A percentile compares a stretch with the other conserved stretches of the same genome.
These are phyloP conservation scores for Sclerotiophoma versabilis DNA, from an alignment of 2,329 filamentous ascomycete species.

Conservation along the genomic window DNA sequence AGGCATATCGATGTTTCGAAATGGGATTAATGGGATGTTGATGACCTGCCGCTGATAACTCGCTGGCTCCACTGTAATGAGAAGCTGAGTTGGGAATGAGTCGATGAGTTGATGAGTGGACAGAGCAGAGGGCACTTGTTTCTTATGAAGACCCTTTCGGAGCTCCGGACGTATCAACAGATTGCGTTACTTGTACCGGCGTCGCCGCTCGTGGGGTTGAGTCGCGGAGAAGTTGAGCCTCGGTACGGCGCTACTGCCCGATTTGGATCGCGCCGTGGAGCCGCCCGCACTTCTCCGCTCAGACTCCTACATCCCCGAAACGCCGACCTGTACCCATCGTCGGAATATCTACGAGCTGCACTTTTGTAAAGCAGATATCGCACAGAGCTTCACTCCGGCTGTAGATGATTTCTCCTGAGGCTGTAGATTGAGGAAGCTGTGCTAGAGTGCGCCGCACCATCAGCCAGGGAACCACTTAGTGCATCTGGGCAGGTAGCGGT, in stretches of 20 bases:
- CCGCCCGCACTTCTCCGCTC: neutral
- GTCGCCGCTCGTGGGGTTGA: conserved; percentile 23
- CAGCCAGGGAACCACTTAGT: no score
- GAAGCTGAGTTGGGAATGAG: neutral
- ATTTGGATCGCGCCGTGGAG: conserved; percentile 6
- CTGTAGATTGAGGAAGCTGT: no score
- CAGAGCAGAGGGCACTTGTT: neutral
- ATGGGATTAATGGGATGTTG: neutral
- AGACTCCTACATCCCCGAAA: no score
- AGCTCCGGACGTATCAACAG: conserved; percentile 20
- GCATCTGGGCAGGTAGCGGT: no score
- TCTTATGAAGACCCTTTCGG: conserved; percentile 4
- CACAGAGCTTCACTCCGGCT: no score
- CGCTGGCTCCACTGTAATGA: neutral
- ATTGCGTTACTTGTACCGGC: conserved; percentile 22
- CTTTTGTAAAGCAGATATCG: no score
- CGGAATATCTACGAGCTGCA: no score
- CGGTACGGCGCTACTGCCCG: conserved; percentile 14
- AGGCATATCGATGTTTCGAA: conserved; percentile 35
- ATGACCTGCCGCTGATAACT: neutral
- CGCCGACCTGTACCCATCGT: no score
- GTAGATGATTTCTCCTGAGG: no score
- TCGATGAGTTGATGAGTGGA: neutral
- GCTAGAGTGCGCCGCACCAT: no score
- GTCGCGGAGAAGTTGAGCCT: conserved; percentile 29